phyloP scores from a whole-genome alignment of 148 eudicot species.

The Silene uniflora region DNA sequence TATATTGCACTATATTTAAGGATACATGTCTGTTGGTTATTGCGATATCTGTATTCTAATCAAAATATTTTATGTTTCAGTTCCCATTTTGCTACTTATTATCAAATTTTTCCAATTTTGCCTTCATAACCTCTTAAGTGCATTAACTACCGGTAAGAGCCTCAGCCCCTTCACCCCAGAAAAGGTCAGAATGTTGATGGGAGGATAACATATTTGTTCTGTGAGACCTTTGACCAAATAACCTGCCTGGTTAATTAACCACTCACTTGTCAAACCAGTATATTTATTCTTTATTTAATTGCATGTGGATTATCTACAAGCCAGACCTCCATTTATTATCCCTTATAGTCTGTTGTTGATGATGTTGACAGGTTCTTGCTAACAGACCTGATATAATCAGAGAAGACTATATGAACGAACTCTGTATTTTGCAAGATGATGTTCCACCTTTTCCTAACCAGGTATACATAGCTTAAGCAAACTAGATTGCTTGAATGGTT shows the following conservation, averaged over 20 bases:
- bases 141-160: neutral
- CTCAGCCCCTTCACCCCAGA: neutral
- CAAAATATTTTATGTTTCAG: neutral
- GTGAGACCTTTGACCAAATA: neutral
- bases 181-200: neutral
- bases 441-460: constrained; percentile 95
- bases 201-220: neutral
- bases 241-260: neutral
- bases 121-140: neutral
- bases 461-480: constrained; percentile 34
- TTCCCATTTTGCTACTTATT: neutral
- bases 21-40: neutral
- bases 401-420: constrained; percentile 99
- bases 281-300: neutral
- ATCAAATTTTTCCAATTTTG: neutral
- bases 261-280: neutral
- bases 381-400: constrained; percentile 96
- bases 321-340: neutral
- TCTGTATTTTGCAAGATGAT: constrained; percentile 98
- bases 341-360: constrained; percentile 13
- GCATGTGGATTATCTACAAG: constrained; percentile 1
- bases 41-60: neutral
- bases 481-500: constrained; percentile 8
- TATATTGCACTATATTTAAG: neutral
- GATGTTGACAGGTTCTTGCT: constrained; percentile 77